Evolutionary conservation across 83 land plant genomes (phyloP).

Genomic region (Picea abies): DNA sequence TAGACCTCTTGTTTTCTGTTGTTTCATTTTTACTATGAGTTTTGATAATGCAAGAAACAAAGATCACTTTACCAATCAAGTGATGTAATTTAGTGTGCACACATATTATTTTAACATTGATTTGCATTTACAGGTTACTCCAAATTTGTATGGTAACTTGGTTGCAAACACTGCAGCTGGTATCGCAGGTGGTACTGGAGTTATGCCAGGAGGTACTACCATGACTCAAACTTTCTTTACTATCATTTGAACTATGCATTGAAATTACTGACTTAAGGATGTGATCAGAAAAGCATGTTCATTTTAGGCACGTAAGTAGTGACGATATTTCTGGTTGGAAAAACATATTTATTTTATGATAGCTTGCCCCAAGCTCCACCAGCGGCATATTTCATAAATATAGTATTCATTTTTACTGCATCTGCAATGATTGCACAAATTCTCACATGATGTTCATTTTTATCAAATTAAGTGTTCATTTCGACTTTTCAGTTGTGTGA

Average conservation of each 20-base stretch:
- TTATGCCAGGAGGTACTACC: constrained; percentile 96
- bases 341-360: background rate
- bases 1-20: background rate
- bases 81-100: background rate
- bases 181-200: constrained; percentile 98
- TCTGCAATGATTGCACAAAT: background rate
- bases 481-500: background rate
- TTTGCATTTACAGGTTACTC: constrained; percentile 75
- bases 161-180: constrained; percentile 99
- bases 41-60: background rate
- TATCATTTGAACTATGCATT: background rate
- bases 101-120: background rate
- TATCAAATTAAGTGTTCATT: background rate
- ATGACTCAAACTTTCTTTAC: background rate
- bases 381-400: background rate
- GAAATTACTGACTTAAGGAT: background rate
- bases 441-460: background rate
- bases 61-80: background rate
- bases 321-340: too few relatives aligned
- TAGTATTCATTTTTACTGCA: constrained; percentile 1
- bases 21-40: background rate
- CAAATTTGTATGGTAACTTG: constrained; percentile 91
- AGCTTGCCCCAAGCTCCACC: background rate
- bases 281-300: background rate
- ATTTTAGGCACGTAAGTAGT: background rate